These are phyloP conservation scores for Blastocystis sp. DNA, from an alignment of 352 stramenopile species.

Conservation along the genomic window DNA sequence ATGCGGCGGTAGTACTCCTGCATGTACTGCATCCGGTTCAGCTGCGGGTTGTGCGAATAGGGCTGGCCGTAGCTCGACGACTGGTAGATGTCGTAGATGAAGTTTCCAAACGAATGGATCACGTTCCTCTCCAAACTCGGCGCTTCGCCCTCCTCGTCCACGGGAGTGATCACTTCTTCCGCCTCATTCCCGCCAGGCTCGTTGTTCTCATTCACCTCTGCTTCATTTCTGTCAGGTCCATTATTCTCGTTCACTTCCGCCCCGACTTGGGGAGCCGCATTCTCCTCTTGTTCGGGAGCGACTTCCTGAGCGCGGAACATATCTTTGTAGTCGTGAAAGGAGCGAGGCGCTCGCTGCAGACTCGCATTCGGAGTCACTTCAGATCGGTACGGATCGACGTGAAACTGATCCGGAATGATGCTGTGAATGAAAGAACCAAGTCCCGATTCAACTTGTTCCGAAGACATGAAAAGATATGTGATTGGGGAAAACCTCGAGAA, in stretches of 20 bases:
- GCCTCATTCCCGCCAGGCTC: background rate
- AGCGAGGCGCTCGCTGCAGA: background rate
- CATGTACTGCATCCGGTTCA: constrained; percentile 25
- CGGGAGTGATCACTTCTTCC: background rate
- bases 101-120: constrained; percentile 3
- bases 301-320: background rate
- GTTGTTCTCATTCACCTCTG: too few relatives aligned
- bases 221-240: background rate
- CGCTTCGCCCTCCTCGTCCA: background rate
- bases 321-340: background rate
- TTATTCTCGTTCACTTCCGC: too few relatives aligned
- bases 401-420: background rate
- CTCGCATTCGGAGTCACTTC: background rate
- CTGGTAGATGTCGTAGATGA: constrained; percentile 37
- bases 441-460: background rate
- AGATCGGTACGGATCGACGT: background rate
- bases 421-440: background rate
- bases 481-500: background rate
- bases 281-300: background rate
- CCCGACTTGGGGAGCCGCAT: background rate
- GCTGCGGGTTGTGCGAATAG: background rate
- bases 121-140: background rate
- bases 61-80: background rate
- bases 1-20: constrained; percentile 53
- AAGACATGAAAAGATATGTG: background rate